Conservation (phyloP, 1,284 basidiomycete genomes). For the Fistulinella staudtii region DNA sequence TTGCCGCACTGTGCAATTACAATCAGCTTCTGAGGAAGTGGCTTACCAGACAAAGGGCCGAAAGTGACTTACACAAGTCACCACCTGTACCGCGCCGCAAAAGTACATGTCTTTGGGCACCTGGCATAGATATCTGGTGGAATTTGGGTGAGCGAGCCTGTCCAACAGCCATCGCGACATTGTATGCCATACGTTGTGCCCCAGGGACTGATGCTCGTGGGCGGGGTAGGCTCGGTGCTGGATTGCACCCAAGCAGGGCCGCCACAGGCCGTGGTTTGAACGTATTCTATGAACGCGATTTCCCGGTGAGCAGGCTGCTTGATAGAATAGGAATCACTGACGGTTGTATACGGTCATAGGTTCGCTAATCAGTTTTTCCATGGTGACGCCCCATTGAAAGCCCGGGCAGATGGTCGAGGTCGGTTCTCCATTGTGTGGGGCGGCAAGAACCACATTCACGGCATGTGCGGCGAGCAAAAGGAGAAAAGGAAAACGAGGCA, state of each 20-base stretch:
- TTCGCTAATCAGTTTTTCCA: slow-evolving; percentile 1
- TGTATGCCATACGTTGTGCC: slow-evolving; percentile 9
- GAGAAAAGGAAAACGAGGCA: slow-evolving; percentile 8
- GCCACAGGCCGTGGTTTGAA: slow-evolving; percentile 4
- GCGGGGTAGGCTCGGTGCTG: slow-evolving; percentile 14
- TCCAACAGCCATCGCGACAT: neutral
- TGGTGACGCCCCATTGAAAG: slow-evolving; percentile 14
- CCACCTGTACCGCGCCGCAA: slow-evolving; percentile 11
- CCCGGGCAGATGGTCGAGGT: slow-evolving; percentile 9
- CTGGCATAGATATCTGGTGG: slow-evolving; percentile 14
- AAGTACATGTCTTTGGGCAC: slow-evolving; percentile 12
- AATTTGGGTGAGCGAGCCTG: neutral
- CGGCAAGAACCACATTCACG: slow-evolving; percentile 1
- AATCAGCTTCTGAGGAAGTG: slow-evolving; percentile 2
- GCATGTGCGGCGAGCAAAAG: slow-evolving; percentile 2
- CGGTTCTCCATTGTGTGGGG: neutral
- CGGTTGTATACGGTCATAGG: slow-evolving; percentile 15
- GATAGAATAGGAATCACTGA: neutral
- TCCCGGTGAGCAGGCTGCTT: neutral
- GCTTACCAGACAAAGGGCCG: neutral
- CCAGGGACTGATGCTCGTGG: slow-evolving; percentile 8
- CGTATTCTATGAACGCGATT: slow-evolving; percentile 7
- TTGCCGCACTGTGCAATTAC: slow-evolving; percentile 13
- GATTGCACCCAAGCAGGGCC: slow-evolving; percentile 17
- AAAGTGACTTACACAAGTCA: slow-evolving; percentile 18